Conservation (phyloP, 2,329 filamentous ascomycete genomes). For the Rosellinia necatrix region DNA sequence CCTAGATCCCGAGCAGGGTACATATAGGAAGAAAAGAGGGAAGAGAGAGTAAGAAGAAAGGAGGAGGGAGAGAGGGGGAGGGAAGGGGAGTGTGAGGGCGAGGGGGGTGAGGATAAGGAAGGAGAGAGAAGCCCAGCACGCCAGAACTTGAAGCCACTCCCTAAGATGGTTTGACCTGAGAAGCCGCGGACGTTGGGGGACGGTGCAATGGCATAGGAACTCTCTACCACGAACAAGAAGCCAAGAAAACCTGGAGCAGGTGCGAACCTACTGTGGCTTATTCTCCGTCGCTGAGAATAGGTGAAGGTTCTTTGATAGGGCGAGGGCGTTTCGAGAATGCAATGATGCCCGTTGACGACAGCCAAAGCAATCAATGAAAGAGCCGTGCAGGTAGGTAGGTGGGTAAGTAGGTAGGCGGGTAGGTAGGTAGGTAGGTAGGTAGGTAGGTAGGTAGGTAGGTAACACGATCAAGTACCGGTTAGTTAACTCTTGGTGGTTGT, state of each 20-base stretch:
- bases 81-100: neutral
- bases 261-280: neutral
- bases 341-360: neutral
- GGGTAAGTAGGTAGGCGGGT: neutral
- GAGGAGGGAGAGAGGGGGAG: neutral
- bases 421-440: neutral
- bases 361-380: neutral
- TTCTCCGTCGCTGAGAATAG: neutral
- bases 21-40: neutral
- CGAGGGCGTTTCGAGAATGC: neutral
- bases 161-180: neutral
- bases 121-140: neutral
- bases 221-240: neutral
- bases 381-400: neutral
- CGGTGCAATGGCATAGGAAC: neutral
- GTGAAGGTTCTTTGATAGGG: neutral
- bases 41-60: neutral
- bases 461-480: neutral
- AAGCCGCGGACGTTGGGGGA: slow-evolving; percentile 2
- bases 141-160: slow-evolving; percentile 3
- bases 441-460: neutral
- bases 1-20: neutral
- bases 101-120: neutral
- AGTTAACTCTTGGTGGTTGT: too few relatives aligned
- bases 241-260: neutral